Evolutionary conservation across 352 stramenopile species (phyloP), one percentile per base, ranked within the genome.

Genomic region (Pythium aphanidermatum): DNA sequence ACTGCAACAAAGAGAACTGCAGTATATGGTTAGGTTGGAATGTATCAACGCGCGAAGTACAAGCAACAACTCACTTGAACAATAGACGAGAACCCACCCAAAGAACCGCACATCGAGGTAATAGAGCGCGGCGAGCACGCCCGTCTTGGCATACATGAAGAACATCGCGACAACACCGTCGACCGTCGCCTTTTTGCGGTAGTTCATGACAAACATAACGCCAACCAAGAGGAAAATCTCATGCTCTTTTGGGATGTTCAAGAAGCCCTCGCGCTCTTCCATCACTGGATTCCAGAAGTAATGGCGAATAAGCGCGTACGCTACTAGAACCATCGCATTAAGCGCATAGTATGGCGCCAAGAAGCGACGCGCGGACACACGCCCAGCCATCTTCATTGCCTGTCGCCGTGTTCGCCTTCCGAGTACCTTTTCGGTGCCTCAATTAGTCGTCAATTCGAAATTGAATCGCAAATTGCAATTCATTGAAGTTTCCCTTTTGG

Each of bases 131-230:
- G 70, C 74, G 10, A 79, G 46, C n/a, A 87, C 51, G 24, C 60
- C 74, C 19, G 71, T 43, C 40, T 90, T 90, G 59, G 60, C 61
- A 51, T 86, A 86, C 51, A 83, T 58, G 53, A 86, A 83, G 41
- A 84, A 65, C 42, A 83, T 65, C n/a, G 74, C 53, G 28, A 87
- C 36, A 45, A 81, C 63, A 21, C 72, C 77, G 23, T 90, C 77
- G 12, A 63, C 44, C 25, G 77, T 87, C 39, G 77, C 68, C 48
- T 84, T 83, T 63, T 87, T 90, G 51, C 74, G 77, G 54, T 82
- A 86, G 57, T 87, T 90, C 16, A 90, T 54, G 30, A 71, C 38
- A 44, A 70, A 78, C 20, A 74, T 73, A 7, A 60, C 68, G 21
- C 65, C 19, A 17, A 76, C 66, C n/a, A 90, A 43, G 48, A 85